Conservation (phyloP, 148 eudicot species). For the Arbutus unedo region DNA sequence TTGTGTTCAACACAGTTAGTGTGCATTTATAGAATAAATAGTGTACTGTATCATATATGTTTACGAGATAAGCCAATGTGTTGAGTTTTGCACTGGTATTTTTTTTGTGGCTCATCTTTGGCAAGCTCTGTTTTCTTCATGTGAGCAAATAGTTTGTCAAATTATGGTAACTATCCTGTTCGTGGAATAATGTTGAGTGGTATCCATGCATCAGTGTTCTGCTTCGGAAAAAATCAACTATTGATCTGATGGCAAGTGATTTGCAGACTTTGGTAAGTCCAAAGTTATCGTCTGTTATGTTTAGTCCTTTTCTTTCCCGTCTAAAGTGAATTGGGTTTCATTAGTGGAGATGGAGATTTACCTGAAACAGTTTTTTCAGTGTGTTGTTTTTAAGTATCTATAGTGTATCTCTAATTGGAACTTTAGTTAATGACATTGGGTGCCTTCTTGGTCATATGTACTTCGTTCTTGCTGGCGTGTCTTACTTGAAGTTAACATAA, state of each 20-base stretch:
- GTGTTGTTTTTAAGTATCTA: not conserved
- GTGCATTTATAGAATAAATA: not conserved
- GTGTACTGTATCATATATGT: not conserved
- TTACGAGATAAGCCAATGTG: not conserved
- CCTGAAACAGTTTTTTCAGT: not conserved
- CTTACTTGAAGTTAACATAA: not conserved
- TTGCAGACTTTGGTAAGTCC: conserved; percentile 67
- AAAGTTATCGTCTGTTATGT: not conserved
- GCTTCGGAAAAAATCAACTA: conserved; percentile 71
- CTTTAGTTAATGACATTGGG: not conserved
- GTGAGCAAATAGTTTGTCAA: not conserved
- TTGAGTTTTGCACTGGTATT: not conserved
- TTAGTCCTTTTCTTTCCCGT: not conserved
- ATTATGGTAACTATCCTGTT: not conserved
- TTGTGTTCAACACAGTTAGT: not conserved
- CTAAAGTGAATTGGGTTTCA: not conserved
- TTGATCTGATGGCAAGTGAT: conserved; percentile 74
- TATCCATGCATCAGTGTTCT: conserved; percentile 61
- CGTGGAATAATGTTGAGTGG: conserved; percentile 6
- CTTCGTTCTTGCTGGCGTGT: not conserved
- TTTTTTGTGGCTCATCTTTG: not conserved
- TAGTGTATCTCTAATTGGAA: not conserved
- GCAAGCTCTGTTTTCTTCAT: not conserved
- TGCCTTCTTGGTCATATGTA: not conserved
- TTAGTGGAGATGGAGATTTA: not conserved